Base-by-base conservation (phyloP, 345 rosid genomes). In the Xanthoceras sorbifolium region DNA sequence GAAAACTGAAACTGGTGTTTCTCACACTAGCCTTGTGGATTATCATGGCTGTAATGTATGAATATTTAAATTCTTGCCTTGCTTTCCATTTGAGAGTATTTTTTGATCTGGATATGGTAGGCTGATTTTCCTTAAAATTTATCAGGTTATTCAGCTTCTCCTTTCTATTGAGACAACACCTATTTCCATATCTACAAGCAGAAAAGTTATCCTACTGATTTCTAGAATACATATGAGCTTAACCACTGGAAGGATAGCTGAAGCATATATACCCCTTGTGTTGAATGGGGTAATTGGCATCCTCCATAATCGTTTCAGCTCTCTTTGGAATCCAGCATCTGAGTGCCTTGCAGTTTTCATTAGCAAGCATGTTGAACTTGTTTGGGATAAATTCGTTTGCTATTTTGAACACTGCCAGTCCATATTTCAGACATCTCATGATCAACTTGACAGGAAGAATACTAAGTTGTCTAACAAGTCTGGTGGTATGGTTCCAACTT, bases 201-300 rank as follows among this genome's bases (percentile, higher is more conserved):
- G 94, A 87, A 90, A 83, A 80, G 81, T 88, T 78, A 82, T 74
- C 80, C 79, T 83, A 67, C 79, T 82, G 82, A 86, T 95, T 69
- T 79, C 89, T 76, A 87, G 63, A 76, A 86, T 96, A 80, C 93
- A 91, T 75, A 87, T 57, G 86, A 81, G 76, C 73, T 76, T 96
- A 77, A 79, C 91, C 52, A 83, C 94, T 68, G 97, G 93, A 82
- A 89, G 88, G 86, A 81, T 96, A 79, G 74, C 86, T 71, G 88
- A 80, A 76, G 61, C 78, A 52, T 90, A 92, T 87, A 34, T 86
- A 28, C 87, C 90, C 64, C 80, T 85, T 42, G 71, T 90, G 78
- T 87, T 93, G 84, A 90, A 87, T 84, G 97, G 92, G 69, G 36
- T 92, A 70, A 78, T 92, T 73, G 99, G 98, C 75, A 79, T 93